Conservation (phyloP, 371 early-diverging fungal species). For the Rhizopus arrhizus region DNA sequence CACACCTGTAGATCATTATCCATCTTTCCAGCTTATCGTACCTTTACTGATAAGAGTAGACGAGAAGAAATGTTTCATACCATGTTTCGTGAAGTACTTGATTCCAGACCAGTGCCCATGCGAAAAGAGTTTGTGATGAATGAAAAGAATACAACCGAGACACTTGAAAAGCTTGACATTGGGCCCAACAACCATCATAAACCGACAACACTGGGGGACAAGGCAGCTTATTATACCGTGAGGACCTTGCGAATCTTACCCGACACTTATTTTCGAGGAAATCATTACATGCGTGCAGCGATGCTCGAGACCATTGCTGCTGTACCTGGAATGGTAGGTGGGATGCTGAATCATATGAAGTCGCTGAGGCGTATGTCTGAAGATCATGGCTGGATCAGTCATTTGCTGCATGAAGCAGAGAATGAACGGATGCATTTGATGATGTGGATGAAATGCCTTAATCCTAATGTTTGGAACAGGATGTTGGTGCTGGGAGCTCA, state of each 20-base stretch:
- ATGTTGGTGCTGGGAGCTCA: conserved; percentile 72
- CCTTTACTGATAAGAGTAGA: too few relatives aligned
- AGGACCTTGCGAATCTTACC: conserved; percentile 71
- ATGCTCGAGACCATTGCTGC: conserved; percentile 88
- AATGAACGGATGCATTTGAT: conserved; percentile 82
- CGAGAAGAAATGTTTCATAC: neutral
- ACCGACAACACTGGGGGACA: conserved; percentile 64
- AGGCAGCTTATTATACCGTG: conserved; percentile 68
- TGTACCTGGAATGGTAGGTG: conserved; percentile 94
- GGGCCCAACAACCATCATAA: conserved; percentile 63
- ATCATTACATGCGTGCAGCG: conserved; percentile 83
- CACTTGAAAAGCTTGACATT: conserved; percentile 69
- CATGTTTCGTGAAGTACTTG: conserved; percentile 36
- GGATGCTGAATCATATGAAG: conserved; percentile 81
- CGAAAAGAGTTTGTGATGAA: conserved; percentile 65
- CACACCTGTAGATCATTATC: too few relatives aligned
- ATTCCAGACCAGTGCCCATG: conserved; percentile 67
- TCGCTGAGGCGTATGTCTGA: conserved; percentile 80
- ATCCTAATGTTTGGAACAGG: conserved; percentile 70
- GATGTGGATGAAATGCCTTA: conserved; percentile 82
- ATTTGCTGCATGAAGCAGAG: conserved; percentile 90
- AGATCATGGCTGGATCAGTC: conserved; percentile 88
- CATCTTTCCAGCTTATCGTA: too few relatives aligned
- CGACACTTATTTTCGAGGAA: conserved; percentile 77
- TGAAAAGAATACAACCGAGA: conserved; percentile 52